Conservation (phyloP, 768 basidiomycete species). For the Cantharellus anzutake region DNA sequence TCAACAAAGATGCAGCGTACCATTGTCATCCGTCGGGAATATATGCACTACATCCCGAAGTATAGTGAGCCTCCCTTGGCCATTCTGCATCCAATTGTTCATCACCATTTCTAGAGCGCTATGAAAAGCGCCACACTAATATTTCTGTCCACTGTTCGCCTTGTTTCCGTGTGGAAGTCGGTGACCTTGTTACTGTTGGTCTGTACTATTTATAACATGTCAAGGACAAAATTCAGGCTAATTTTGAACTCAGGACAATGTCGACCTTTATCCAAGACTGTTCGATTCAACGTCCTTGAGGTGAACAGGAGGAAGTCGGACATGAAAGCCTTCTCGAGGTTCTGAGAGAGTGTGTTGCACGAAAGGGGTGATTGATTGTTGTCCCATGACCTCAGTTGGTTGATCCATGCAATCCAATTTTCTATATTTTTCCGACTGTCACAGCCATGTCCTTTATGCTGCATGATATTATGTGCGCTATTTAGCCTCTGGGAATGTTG, state of each 20-base stretch:
- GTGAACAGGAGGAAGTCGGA: constrained; percentile 87
- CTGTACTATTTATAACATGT: constrained; percentile 18
- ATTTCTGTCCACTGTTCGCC: constrained; percentile 92
- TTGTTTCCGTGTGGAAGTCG: constrained; percentile 93
- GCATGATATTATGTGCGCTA: too few relatives aligned
- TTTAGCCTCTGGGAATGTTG: too few relatives aligned
- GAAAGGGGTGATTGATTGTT: neutral
- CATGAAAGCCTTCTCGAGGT: constrained; percentile 86
- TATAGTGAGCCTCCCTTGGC: constrained; percentile 51
- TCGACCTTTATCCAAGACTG: constrained; percentile 95
- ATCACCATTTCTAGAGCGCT: constrained; percentile 47
- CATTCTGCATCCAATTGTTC: neutral
- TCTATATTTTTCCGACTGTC: too few relatives aligned
- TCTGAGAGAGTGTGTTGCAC: constrained; percentile 25
- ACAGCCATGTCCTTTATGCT: too few relatives aligned
- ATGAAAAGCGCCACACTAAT: constrained; percentile 98
- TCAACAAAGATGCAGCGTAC: constrained; percentile 99
- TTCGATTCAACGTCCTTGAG: constrained; percentile 97
- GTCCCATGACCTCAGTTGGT: neutral
- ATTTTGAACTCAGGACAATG: constrained; percentile 56
- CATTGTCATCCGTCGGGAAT: constrained; percentile 86
- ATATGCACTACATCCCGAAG: constrained; percentile 94
- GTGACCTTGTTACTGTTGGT: constrained; percentile 93
- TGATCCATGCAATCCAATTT: neutral
- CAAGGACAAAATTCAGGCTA: neutral